Percentiles rank a stretch among this genome's conserved stretches.
phyloP scores from a whole-genome alignment of 495 filamentous ascomycete species.

The Penicillium manginii region DNA sequence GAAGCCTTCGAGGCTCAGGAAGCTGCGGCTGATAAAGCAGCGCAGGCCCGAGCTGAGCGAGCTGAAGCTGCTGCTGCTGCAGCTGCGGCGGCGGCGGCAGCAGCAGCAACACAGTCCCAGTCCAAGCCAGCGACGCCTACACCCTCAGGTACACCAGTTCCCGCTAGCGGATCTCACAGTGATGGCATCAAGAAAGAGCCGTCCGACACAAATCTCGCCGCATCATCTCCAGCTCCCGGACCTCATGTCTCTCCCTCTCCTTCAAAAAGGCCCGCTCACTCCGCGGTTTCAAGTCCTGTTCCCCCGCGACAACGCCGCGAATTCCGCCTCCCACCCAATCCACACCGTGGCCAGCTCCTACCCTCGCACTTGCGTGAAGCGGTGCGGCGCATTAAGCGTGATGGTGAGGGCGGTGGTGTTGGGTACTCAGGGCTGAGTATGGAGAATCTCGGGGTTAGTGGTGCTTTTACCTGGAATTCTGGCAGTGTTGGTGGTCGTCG shows the following conservation, averaged over 20 bases:
- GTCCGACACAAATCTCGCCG: conserved; percentile 18
- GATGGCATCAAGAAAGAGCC: conserved; percentile 34
- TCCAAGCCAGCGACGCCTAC: conserved; percentile 26
- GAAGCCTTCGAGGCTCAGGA: conserved; percentile 39
- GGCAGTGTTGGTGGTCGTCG: conserved; percentile 58
- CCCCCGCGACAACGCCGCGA: conserved; percentile 23
- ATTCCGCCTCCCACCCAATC: conserved; percentile 45
- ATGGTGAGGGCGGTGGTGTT: conserved; percentile 67
- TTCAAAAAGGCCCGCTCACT: conserved; percentile 1
- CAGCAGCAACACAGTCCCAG: background rate
- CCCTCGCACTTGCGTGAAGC: conserved; percentile 86
- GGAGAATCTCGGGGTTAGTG: conserved; percentile 67
- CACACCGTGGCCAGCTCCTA: conserved; percentile 69
- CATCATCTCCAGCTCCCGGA: conserved; percentile 15
- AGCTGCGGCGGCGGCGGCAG: no score
- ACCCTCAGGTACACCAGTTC: conserved; percentile 19
- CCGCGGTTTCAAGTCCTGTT: conserved; percentile 12
- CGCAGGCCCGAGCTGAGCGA: conserved; percentile 41
- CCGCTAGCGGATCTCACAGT: conserved; percentile 4
- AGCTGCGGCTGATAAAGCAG: conserved; percentile 41
- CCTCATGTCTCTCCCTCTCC: conserved; percentile 10
- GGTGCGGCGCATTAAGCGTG: conserved; percentile 69
- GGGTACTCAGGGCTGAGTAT: conserved; percentile 73
- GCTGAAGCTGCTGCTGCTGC: conserved; percentile 5
- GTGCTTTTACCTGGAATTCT: conserved; percentile 60